Base-by-base conservation (phyloP, 371 early-diverging fungal genomes). In the Apophysomyces variabilis region DNA sequence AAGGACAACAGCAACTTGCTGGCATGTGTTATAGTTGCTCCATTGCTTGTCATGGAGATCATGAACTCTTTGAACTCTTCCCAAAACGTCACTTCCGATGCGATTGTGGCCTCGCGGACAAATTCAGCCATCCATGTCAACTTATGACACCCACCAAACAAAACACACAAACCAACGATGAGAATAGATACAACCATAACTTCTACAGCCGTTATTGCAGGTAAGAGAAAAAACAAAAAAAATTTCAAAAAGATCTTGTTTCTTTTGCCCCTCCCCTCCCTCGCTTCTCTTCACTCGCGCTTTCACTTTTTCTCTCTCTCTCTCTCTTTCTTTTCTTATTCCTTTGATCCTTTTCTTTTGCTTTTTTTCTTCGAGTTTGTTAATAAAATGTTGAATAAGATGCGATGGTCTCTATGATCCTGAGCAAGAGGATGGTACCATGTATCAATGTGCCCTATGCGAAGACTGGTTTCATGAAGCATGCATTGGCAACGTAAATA, bases 401-500 rank as follows among this genome's bases (percentile, higher is more conserved):
- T 96, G 95, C 73, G 80, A 92, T 65, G 65, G 74, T 43, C 66
- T 68, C 7, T 96, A 95, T 70, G 87, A 93, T 60, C 90, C 92
- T 5, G 84, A 83, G 36, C 82, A 69, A 60, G 95, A 94, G 67
- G 84, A 87, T 21, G 86, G 78, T 14, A 78, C 80, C 58, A 95
- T 96, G 97, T 77, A 89, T 38, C 93, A 85, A 82, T 96, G 97
- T 66, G 72, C 88, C 39, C 64, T 87, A 0, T 96, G 97, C 73
- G 90, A 93, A 69, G 95, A 93, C 70, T 93, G 92, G 95, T 92
- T 89, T 72, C 95, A 95, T 77, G 90, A 92, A 37, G 69, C 76
- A 0, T 96, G 96, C 70, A 92, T 96, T 65, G 89, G 90, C 38
- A 72, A 86, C 38, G 88, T 87, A 77, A 73, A 72, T 58, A 58